These are phyloP conservation scores for Lentinula aciculospora DNA, from an alignment of 768 basidiomycete genomes.

Conservation along the genomic window DNA sequence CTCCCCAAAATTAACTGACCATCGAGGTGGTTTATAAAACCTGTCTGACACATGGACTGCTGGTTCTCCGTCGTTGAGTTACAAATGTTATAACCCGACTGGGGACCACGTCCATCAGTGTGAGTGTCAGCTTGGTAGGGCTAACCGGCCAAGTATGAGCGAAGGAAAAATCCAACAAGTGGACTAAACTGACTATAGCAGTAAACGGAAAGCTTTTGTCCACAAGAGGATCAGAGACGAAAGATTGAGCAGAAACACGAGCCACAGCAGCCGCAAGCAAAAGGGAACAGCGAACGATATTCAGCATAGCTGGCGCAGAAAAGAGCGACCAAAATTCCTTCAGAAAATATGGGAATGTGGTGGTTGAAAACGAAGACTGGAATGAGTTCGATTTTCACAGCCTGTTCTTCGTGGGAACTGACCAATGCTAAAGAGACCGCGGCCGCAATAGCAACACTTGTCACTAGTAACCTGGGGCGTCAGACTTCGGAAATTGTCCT, in stretches of 20 bases:
- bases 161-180: background rate
- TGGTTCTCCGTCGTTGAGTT: constrained; percentile 62
- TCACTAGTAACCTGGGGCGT: no score
- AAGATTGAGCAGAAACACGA: constrained; percentile 7
- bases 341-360: background rate
- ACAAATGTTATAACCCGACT: constrained; percentile 62
- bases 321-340: background rate
- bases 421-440: background rate
- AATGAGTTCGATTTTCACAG: background rate
- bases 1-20: constrained; percentile 26
- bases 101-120: constrained; percentile 23
- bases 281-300: constrained; percentile 3
- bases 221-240: constrained; percentile 9
- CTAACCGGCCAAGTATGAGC: constrained; percentile 18
- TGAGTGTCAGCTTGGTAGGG: constrained; percentile 42
- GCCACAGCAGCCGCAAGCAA: constrained; percentile 1
- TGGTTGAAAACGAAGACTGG: constrained; percentile 2
- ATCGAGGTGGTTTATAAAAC: constrained; percentile 48
- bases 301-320: constrained; percentile 1
- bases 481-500: no score
- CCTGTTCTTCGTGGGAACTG: background rate
- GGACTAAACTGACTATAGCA: constrained; percentile 4
- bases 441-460: no score
- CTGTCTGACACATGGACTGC: constrained; percentile 56
- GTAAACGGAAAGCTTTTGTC: constrained; percentile 7